Conservation (phyloP, 2,329 filamentous ascomycete species). For the Byssochlamys sp. region DNA sequence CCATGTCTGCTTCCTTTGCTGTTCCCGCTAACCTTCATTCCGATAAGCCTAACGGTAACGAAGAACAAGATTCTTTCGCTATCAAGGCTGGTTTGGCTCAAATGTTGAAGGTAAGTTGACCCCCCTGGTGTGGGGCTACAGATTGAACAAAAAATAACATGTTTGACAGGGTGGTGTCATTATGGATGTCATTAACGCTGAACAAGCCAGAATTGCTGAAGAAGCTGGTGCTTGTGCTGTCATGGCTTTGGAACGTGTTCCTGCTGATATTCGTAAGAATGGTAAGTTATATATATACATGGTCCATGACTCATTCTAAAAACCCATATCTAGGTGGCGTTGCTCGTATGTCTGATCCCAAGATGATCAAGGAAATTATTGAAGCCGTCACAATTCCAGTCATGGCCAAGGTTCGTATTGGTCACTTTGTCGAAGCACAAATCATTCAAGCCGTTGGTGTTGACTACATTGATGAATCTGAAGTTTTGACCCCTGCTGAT, state of each 20-base stretch:
- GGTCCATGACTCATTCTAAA: too few species aligned
- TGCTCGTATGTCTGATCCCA: conserved; percentile 89
- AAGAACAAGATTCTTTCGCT: too few species aligned
- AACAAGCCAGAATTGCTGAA: conserved; percentile 86
- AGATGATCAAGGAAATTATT: conserved; percentile 93
- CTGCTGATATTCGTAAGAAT: conserved; percentile 95
- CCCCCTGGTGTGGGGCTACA: too few species aligned
- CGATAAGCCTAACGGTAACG: too few species aligned
- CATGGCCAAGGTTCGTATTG: conserved; percentile 97
- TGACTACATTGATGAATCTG: conserved; percentile 96
- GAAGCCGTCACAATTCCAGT: conserved; percentile 89
- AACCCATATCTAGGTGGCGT: conserved; percentile 82
- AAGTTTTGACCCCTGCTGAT: conserved; percentile 93
- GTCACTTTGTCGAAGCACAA: conserved; percentile 73
- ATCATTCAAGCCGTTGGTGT: conserved; percentile 66
- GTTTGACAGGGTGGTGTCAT: too few species aligned
- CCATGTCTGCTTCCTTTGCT: too few species aligned
- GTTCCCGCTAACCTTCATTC: too few species aligned
- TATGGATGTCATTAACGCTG: too few species aligned
- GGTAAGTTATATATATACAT: too few species aligned
- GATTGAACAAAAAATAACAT: too few species aligned
- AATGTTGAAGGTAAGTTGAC: too few species aligned
- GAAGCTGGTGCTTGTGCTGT: conserved; percentile 91
- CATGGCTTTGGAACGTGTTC: conserved; percentile 96
- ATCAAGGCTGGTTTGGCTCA: too few species aligned